Evolutionary conservation across 495 filamentous ascomycete species (phyloP).

Genomic region (Podospora pseudoanserina): DNA sequence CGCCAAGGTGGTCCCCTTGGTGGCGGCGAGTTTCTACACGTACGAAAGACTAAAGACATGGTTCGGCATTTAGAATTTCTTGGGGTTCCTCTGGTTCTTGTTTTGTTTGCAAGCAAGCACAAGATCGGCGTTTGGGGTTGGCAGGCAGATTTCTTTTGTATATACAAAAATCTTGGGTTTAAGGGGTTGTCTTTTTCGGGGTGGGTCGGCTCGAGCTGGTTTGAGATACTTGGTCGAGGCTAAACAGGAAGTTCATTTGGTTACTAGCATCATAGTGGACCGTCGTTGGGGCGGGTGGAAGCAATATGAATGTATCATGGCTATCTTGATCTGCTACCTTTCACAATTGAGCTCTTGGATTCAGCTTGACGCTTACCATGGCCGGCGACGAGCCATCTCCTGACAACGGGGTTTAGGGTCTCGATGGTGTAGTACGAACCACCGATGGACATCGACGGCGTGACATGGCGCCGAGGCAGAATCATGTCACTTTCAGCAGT

Average conservation of each 20-base stretch:
- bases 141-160: neutral
- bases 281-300: neutral
- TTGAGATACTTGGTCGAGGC: neutral
- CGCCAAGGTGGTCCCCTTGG: slow-evolving; percentile 89
- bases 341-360: too few species aligned
- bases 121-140: slow-evolving; percentile 19
- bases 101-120: slow-evolving; percentile 14
- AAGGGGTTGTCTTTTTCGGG: neutral
- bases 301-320: neutral
- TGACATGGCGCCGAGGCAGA: neutral
- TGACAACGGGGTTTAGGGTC: neutral
- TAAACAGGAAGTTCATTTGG: neutral
- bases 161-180: neutral
- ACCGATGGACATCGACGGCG: neutral
- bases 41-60: slow-evolving; percentile 79
- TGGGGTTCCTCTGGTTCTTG: slow-evolving; percentile 1
- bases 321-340: neutral
- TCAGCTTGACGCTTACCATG: neutral
- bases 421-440: neutral
- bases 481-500: neutral
- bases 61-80: slow-evolving; percentile 62
- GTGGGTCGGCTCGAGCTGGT: neutral
- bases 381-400: neutral
- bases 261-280: neutral
- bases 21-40: slow-evolving; percentile 67